These are phyloP conservation scores for Porogramme epimiltina DNA, from an alignment of 1,284 basidiomycete genomes.

Conservation along the genomic window DNA sequence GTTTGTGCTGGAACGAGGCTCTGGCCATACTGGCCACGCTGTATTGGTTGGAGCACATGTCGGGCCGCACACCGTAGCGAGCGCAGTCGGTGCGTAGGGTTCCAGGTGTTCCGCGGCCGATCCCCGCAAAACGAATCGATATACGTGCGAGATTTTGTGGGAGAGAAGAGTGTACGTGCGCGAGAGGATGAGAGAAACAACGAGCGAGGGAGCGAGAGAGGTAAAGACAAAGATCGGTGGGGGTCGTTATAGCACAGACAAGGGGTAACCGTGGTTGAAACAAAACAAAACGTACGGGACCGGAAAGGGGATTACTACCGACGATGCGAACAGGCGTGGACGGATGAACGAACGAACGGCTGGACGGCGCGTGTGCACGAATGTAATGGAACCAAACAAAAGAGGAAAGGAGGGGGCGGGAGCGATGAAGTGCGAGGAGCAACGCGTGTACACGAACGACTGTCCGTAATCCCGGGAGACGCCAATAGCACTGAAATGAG, in stretches of 20 bases:
- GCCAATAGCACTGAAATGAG: slow-evolving; percentile 25
- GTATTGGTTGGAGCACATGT: too few species aligned
- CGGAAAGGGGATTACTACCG: slow-evolving; percentile 2
- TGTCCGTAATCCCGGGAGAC: slow-evolving; percentile 29
- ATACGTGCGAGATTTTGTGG: slow-evolving; percentile 2
- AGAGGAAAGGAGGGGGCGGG: slow-evolving; percentile 8
- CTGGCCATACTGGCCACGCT: too few species aligned
- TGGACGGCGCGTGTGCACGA: slow-evolving; percentile 17
- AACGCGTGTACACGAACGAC: slow-evolving; percentile 30
- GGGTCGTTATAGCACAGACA: slow-evolving; percentile 21
- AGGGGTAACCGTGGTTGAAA: slow-evolving; percentile 15
- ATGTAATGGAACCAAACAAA: slow-evolving; percentile 6
- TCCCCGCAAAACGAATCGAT: neutral
- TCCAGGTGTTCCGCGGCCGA: neutral
- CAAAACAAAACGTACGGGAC: slow-evolving; percentile 7
- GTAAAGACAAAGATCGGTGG: neutral
- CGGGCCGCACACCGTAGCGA: too few species aligned
- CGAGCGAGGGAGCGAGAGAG: neutral
- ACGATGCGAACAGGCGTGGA: neutral
- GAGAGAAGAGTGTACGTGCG: neutral
- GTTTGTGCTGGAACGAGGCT: too few species aligned
- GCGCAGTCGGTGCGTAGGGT: neutral
- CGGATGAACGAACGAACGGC: slow-evolving; percentile 11
- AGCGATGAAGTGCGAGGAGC: slow-evolving; percentile 29
- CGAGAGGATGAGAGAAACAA: slow-evolving; percentile 8